Percentiles rank a stretch among this genome's conserved stretches.
Evolutionary conservation across 2,329 filamentous ascomycete genomes (phyloP).

Genomic region (Aschersonia sp.): DNA sequence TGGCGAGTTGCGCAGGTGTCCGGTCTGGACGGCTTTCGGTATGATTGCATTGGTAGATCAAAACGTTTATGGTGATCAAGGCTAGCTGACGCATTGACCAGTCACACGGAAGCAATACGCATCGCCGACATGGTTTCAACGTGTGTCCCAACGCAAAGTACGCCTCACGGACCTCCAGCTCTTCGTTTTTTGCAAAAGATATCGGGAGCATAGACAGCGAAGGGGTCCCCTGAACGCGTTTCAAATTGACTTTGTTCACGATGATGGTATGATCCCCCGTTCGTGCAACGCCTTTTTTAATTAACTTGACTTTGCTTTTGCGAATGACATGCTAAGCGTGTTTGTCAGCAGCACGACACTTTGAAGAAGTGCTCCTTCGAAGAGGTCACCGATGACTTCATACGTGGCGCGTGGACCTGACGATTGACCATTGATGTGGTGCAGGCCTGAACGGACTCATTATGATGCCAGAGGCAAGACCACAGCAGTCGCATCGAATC

Average conservation of each 20-base stretch:
- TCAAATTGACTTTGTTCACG: constrained; percentile 32
- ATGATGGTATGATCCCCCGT: constrained; percentile 17
- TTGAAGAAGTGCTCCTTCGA: constrained; percentile 24
- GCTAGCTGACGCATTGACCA: constrained; percentile 10
- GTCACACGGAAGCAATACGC: constrained; percentile 34
- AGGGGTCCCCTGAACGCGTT: constrained; percentile 31
- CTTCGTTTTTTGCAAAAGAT: constrained; percentile 44
- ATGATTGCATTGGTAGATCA: constrained; percentile 8
- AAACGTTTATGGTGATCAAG: not conserved
- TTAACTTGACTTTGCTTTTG: no score
- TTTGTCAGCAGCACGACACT: constrained; percentile 18
- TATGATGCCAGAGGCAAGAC: no score
- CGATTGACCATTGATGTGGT: no score
- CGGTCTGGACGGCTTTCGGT: constrained; percentile 52
- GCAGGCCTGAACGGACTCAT: no score
- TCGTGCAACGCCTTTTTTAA: not conserved
- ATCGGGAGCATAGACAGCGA: constrained; percentile 36
- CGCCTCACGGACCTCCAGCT: constrained; percentile 39
- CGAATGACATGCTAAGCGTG: not conserved
- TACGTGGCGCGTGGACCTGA: no score
- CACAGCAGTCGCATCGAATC: no score
- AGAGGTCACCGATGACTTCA: not conserved
- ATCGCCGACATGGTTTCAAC: constrained; percentile 33
- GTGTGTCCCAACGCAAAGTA: constrained; percentile 28
- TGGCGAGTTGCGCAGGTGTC: constrained; percentile 37